Evolutionary conservation across 2,329 filamentous ascomycete species (phyloP), one percentile per base, ranked within the genome.

Genomic region (Xylaria sp.): DNA sequence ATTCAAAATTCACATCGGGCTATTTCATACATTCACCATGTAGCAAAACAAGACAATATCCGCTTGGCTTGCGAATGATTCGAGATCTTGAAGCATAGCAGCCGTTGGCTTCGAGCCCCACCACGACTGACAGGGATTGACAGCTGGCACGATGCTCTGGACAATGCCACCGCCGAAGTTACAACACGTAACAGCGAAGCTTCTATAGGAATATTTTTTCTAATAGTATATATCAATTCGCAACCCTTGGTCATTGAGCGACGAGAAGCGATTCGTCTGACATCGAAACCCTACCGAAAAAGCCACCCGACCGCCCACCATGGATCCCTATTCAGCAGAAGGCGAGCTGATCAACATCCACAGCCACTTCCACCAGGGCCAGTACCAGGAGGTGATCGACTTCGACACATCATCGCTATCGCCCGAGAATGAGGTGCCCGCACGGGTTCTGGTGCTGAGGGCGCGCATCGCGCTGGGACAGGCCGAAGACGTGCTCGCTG

Each of bases 371-470:
- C 86, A 91, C 80, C 88, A 91, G 80, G 94, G 93, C 78, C 94
- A 97, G 84, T 97, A 93, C 86, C 87, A 93, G 77, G 86, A 91
- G 77, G 94, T 97, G 71, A 81, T 97, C 81, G 91, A 96, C 83
- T 97, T 94, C 82, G 91, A 97, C 81, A 91, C 90, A 50, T 89
- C 91, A 6, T 85, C 90, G 67, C 91, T 98, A 77, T 96, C 93
- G 52, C 74, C 90, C 71, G 89, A 91, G 76, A 97, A 97, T 82
- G 85, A 86, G 55, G 85, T 94, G 15, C 89, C 93, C 48, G 92
- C 93, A 46, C 90, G 90, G 66, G 83, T 97, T 52, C 88, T 98
- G 64, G 86, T 91, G 78, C 89, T 95, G 71, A 93, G 96, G 78
- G 90, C 95, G 50, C 91, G 91, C 78, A 89, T 97, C 76, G 94